Percentiles rank a stretch among this genome's conserved stretches.
Evolutionary conservation across 805 yeast species (phyloP).

Genomic region (Nakazawaea holstii): DNA sequence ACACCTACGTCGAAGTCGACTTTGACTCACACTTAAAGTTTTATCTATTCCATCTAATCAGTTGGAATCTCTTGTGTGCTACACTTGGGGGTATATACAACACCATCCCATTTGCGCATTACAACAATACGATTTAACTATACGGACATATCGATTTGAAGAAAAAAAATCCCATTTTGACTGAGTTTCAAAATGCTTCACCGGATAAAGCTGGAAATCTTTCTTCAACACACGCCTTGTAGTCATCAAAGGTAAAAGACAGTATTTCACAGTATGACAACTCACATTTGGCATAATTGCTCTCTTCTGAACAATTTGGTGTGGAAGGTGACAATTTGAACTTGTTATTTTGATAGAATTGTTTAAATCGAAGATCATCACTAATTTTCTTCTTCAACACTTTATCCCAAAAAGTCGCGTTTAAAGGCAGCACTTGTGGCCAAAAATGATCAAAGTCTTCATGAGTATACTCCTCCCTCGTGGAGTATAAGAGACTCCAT

Average conservation of each 20-base stretch:
- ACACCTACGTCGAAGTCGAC: too few relatives aligned
- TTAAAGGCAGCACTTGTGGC: constrained; percentile 32
- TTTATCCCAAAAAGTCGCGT: constrained; percentile 37
- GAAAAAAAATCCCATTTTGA: not conserved
- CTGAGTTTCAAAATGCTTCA: not conserved
- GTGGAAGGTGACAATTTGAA: constrained; percentile 29
- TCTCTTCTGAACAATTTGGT: constrained; percentile 22
- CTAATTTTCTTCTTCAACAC: constrained; percentile 19
- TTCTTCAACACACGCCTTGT: constrained; percentile 3
- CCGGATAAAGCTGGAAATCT: constrained; percentile 2
- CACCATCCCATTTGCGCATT: too few relatives aligned
- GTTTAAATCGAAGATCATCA: constrained; percentile 28
- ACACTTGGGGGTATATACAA: too few relatives aligned
- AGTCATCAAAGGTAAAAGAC: constrained; percentile 8
- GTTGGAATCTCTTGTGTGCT: too few relatives aligned
- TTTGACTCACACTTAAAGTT: too few relatives aligned
- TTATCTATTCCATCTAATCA: too few relatives aligned
- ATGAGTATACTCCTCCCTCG: constrained; percentile 27
- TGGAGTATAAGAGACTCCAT: constrained; percentile 35
- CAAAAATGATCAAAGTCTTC: constrained; percentile 28
- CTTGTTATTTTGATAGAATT: constrained; percentile 27
- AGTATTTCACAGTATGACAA: constrained; percentile 7
- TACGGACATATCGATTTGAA: constrained; percentile 8
- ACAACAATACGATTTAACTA: not conserved
- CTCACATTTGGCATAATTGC: constrained; percentile 2